These are phyloP conservation scores for Atkinsonella texensis DNA, from an alignment of 2,329 filamentous ascomycete species.

Conservation along the genomic window DNA sequence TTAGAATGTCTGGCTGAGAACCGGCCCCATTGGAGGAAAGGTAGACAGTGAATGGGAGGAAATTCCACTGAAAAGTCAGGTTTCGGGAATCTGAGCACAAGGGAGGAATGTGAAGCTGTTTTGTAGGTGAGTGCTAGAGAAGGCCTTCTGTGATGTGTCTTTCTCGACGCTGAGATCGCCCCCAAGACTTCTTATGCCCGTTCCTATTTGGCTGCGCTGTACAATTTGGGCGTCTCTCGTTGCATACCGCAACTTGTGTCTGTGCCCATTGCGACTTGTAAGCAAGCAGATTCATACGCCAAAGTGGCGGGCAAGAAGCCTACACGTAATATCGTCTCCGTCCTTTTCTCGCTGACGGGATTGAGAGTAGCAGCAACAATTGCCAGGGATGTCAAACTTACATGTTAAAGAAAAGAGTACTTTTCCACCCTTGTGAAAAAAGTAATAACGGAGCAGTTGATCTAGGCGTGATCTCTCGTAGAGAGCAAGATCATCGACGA, in stretches of 20 bases:
- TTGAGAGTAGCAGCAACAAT: too few species aligned
- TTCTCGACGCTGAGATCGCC: not conserved
- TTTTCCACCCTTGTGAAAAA: not conserved
- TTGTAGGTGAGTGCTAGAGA: slow-evolving; percentile 10
- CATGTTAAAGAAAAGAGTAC: not conserved
- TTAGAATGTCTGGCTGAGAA: slow-evolving; percentile 12
- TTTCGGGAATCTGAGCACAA: slow-evolving; percentile 8
- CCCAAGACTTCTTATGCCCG: not conserved
- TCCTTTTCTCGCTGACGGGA: not conserved
- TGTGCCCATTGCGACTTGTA: slow-evolving; percentile 8
- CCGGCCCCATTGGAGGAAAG: slow-evolving; percentile 11
- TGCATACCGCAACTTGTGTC: not conserved
- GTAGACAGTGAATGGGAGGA: slow-evolving; percentile 8
- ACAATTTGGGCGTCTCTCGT: not conserved
- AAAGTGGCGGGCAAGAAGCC: not conserved
- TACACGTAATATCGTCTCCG: not conserved
- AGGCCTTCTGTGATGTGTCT: slow-evolving; percentile 5
- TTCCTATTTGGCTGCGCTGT: not conserved
- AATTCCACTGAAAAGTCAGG: slow-evolving; percentile 9
- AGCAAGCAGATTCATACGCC: slow-evolving; percentile 5
- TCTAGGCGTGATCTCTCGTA: not conserved
- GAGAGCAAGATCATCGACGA: too few species aligned
- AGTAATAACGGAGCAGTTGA: not conserved
- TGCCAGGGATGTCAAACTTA: not conserved
- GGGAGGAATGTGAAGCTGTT: slow-evolving; percentile 11